Evolutionary conservation across 2,329 filamentous ascomycete species (phyloP).

Genomic region (Trichoderma harzianum): DNA sequence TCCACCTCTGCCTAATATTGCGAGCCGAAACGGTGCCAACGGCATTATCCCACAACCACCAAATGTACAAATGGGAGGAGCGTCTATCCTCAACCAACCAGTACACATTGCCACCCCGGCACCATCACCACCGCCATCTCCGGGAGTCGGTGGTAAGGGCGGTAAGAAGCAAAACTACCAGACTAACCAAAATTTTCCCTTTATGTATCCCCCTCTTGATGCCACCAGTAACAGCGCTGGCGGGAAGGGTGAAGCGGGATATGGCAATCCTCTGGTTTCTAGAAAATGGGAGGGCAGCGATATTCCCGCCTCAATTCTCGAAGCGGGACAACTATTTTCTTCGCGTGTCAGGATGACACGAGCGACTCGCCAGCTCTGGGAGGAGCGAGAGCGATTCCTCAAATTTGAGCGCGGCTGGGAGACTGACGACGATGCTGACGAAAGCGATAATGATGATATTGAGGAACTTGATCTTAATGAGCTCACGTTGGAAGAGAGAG

Average conservation of each 20-base stretch:
- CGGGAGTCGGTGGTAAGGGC: conserved; percentile 79
- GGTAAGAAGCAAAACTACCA: conserved; percentile 99
- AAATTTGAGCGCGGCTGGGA: conserved; percentile 91
- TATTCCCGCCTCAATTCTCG: conserved; percentile 88
- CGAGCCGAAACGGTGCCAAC: conserved; percentile 58
- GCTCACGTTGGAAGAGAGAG: conserved; percentile 39
- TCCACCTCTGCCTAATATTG: conserved; percentile 76
- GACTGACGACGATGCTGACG: conserved; percentile 34
- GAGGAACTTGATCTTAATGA: conserved; percentile 47
- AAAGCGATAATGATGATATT: conserved; percentile 43
- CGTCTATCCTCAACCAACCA: conserved; percentile 88
- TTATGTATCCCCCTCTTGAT: conserved; percentile 92
- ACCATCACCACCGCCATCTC: conserved; percentile 91
- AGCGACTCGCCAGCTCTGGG: conserved; percentile 90
- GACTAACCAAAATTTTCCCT: conserved; percentile 97
- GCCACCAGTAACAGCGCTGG: conserved; percentile 84
- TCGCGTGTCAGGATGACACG: conserved; percentile 86
- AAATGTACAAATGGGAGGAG: conserved; percentile 54
- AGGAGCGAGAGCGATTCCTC: conserved; percentile 86
- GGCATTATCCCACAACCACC: conserved; percentile 59
- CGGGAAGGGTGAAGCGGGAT: conserved; percentile 77
- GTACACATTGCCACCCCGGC: conserved; percentile 98
- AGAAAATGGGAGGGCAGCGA: conserved; percentile 91
- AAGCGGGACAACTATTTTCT: conserved; percentile 90
- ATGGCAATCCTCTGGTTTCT: conserved; percentile 77